Conservation (phyloP, 352 stramenopile genomes). For the Phytopythium oedochilum region DNA sequence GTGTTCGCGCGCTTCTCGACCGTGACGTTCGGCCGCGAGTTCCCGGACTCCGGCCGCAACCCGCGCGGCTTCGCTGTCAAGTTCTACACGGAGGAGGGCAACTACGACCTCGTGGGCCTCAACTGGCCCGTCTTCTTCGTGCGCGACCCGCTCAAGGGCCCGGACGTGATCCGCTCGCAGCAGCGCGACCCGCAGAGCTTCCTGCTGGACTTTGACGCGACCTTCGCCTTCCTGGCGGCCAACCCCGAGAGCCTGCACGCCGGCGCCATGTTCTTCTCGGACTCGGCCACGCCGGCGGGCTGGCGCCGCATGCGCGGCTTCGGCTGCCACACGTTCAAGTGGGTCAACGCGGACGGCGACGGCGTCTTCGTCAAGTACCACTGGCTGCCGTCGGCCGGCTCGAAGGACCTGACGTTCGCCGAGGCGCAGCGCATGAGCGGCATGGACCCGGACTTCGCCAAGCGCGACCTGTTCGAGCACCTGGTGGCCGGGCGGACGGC, state of each 20-base stretch:
- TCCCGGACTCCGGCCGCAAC: slow-evolving; percentile 75
- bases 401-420: slow-evolving; percentile 68
- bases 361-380: slow-evolving; percentile 88
- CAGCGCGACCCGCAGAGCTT: slow-evolving; percentile 82
- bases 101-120: slow-evolving; percentile 88
- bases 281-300: slow-evolving; percentile 77
- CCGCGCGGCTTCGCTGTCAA: slow-evolving; percentile 87
- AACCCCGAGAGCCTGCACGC: slow-evolving; percentile 81
- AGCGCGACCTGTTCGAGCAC: slow-evolving; percentile 83
- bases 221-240: slow-evolving; percentile 86
- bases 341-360: slow-evolving; percentile 63
- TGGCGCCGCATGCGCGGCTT: slow-evolving; percentile 89
- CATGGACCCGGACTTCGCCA: slow-evolving; percentile 78
- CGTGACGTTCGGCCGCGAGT: slow-evolving; percentile 63
- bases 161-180: slow-evolving; percentile 89
- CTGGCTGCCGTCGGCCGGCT: slow-evolving; percentile 85
- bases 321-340: slow-evolving; percentile 86
- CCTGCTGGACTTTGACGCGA: slow-evolving; percentile 77
- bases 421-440: slow-evolving; percentile 54
- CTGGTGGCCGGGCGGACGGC: slow-evolving; percentile 66
- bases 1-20: slow-evolving; percentile 82
- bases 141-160: slow-evolving; percentile 88
- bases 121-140: slow-evolving; percentile 92
- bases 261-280: slow-evolving; percentile 80
- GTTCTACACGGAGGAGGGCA: slow-evolving; percentile 90